phyloP scores from a whole-genome alignment of 345 rosid genomes.

The Salix udensis region DNA sequence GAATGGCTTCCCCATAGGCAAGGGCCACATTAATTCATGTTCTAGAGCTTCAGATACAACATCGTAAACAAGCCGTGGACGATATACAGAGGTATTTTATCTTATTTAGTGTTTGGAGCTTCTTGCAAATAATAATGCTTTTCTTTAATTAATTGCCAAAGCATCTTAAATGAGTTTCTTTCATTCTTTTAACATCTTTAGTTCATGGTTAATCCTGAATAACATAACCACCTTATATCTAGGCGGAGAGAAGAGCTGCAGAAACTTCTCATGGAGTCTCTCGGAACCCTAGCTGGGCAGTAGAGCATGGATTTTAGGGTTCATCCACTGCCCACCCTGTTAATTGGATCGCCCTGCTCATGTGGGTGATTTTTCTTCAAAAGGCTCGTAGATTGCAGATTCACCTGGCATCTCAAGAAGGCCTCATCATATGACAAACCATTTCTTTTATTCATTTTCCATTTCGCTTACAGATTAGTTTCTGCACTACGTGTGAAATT shows the following conservation, averaged over 20 bases:
- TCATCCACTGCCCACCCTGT: background rate
- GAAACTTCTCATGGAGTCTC: constrained; percentile 67
- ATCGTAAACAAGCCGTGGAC: constrained; percentile 82
- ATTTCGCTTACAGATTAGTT: background rate
- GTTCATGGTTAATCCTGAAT: background rate
- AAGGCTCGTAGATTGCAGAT: background rate
- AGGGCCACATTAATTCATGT: constrained; percentile 91
- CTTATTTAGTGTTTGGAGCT: background rate
- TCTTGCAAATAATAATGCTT: background rate
- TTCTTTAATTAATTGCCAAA: background rate
- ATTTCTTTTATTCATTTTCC: background rate
- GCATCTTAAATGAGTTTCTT: background rate
- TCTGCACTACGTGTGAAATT: background rate
- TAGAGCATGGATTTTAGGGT: background rate
- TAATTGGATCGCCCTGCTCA: background rate
- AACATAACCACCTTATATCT: background rate
- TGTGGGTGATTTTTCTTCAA: background rate
- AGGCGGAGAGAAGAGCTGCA: constrained; percentile 89
- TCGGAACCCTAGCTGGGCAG: constrained; percentile 59
- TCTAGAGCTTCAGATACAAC: constrained; percentile 81
- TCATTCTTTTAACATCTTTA: background rate
- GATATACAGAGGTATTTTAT: constrained; percentile 73
- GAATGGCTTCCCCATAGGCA: constrained; percentile 41
- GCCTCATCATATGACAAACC: background rate
- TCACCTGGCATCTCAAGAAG: background rate